These are phyloP conservation scores for Stephania cephalantha DNA, from an alignment of 164 flowering plant species.

Conservation along the genomic window DNA sequence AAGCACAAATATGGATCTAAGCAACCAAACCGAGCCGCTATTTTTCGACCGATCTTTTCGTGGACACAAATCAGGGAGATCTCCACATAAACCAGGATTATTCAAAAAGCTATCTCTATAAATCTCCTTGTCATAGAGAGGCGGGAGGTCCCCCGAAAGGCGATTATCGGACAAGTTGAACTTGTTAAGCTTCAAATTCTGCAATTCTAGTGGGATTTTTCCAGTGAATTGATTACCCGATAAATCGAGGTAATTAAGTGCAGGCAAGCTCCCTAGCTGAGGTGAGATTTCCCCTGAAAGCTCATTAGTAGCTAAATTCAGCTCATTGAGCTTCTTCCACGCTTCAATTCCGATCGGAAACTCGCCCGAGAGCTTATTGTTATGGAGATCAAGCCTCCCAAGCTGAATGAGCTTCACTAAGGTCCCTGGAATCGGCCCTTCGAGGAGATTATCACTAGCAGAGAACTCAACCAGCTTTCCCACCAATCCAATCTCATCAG, in stretches of 20 bases:
- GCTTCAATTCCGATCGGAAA: slow-evolving; percentile 30
- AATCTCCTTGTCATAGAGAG: slow-evolving; percentile 35
- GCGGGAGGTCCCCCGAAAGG: slow-evolving; percentile 46
- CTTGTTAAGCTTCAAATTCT: slow-evolving; percentile 46
- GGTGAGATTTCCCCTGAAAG: slow-evolving; percentile 43
- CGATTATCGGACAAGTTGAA: slow-evolving; percentile 46
- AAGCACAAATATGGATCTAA: slow-evolving; percentile 40
- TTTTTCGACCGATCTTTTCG: slow-evolving; percentile 14
- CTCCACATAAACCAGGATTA: slow-evolving; percentile 58
- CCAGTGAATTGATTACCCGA: slow-evolving; percentile 44
- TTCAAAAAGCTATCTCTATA: slow-evolving; percentile 52
- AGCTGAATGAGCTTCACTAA: slow-evolving; percentile 31
- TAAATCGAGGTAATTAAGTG: slow-evolving; percentile 52
- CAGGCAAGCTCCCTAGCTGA: slow-evolving; percentile 40
- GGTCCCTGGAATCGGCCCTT: slow-evolving; percentile 35
- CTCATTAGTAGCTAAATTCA: slow-evolving; percentile 39
- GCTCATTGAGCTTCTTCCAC: slow-evolving; percentile 39
- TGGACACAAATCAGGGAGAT: slow-evolving; percentile 36
- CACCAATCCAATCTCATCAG: slow-evolving; percentile 36
- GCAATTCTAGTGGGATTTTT: slow-evolving; percentile 41
- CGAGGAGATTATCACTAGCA: slow-evolving; percentile 26
- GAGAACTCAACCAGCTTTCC: slow-evolving; percentile 28
- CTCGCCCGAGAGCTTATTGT: slow-evolving; percentile 34
- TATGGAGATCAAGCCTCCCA: slow-evolving; percentile 37
- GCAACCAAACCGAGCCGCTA: slow-evolving; percentile 34